Percentiles rank a stretch among this genome's conserved stretches.
These are phyloP conservation scores for Colletotrichum shisoi DNA, from an alignment of 2,329 filamentous ascomycete genomes.

Conservation along the genomic window DNA sequence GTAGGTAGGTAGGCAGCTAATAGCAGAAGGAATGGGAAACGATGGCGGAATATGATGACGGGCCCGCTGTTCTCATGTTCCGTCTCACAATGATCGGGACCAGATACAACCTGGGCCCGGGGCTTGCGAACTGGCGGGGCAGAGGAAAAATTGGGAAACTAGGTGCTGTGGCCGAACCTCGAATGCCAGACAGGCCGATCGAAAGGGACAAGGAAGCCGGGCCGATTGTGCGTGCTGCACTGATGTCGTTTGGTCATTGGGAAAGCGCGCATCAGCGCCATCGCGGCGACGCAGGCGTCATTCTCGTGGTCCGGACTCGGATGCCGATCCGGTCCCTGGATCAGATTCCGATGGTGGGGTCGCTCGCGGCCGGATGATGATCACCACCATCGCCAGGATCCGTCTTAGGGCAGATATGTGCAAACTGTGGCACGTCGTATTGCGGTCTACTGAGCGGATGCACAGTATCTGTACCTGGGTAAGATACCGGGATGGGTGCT, in stretches of 20 bases:
- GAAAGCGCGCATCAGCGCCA: slow-evolving; percentile 4
- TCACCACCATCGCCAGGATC: slow-evolving; percentile 13
- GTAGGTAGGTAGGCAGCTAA: slow-evolving; percentile 10
- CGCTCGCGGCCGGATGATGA: slow-evolving; percentile 19
- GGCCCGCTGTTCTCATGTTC: slow-evolving; percentile 32
- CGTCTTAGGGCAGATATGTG: slow-evolving; percentile 5
- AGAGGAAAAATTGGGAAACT: slow-evolving; percentile 26
- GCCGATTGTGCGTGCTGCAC: background rate
- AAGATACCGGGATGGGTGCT: background rate
- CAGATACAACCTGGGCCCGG: slow-evolving; percentile 25
- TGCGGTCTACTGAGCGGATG: background rate
- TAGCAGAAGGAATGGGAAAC: slow-evolving; percentile 22
- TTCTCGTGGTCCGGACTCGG: slow-evolving; percentile 15
- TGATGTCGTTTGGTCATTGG: background rate
- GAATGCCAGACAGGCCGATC: slow-evolving; percentile 21
- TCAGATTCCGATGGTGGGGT: background rate
- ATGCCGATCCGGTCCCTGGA: slow-evolving; percentile 25
- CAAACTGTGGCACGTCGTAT: background rate
- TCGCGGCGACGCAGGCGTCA: slow-evolving; percentile 11
- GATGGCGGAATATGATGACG: slow-evolving; percentile 19
- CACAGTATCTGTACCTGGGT: too few relatives aligned
- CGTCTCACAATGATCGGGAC: slow-evolving; percentile 30
- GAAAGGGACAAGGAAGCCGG: slow-evolving; percentile 20
- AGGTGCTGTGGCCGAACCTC: slow-evolving; percentile 5
- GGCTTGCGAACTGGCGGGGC: slow-evolving; percentile 37